Evolutionary conservation across 306 rosid genomes (phyloP), one percentile per base, ranked within the genome.

Genomic region (Coriaria nepalensis): DNA sequence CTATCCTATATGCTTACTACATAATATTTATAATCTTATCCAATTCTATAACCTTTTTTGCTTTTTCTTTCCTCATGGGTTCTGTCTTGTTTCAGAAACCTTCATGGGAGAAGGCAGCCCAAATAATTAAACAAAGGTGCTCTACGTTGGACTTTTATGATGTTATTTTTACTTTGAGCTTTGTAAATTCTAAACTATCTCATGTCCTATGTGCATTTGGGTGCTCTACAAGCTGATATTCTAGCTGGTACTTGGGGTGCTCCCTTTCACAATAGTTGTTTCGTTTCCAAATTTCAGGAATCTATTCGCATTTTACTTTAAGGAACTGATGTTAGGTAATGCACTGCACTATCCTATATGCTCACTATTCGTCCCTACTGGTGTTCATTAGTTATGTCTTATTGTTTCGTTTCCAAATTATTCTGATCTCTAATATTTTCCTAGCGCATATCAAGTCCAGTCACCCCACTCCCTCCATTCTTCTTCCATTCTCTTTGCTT

Each of bases 31-130:
- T n/a, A n/a, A n/a, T n/a, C n/a, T n/a, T n/a, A n/a, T n/a, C n/a
- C n/a, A n/a, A n/a, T n/a, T n/a, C n/a, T n/a, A n/a, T n/a, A 35
- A n/a, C 7, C 20, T 42, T 14, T 6, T 15, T 15, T 8, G 5
- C 40, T 7, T 53, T 63, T 56, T 5, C 45, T 43, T 10, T 48
- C 40, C 47, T 53, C 51, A 36, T 39, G 49, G 44, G 35, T 48
- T 59, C 42, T 53, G n/a, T 57, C 63, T 49, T 66, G 46, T 52
- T 62, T 52, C 84, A 90, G 98, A 90, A 81, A 84, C 94, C 94
- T 52, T 78, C 98, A 49, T 90, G 98, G 98, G 98, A 90, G 73
- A 90, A 81, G 76, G 72, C 92, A 4, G 87, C 94, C 59, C 81
- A 73, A 65, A 63, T 63, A 57, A 77, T 79, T 32, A 71, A 73